A percentile compares a stretch with the other conserved stretches of the same genome.
These are phyloP conservation scores for Salix purpurea DNA, from an alignment of 345 rosid species.

Conservation along the genomic window DNA sequence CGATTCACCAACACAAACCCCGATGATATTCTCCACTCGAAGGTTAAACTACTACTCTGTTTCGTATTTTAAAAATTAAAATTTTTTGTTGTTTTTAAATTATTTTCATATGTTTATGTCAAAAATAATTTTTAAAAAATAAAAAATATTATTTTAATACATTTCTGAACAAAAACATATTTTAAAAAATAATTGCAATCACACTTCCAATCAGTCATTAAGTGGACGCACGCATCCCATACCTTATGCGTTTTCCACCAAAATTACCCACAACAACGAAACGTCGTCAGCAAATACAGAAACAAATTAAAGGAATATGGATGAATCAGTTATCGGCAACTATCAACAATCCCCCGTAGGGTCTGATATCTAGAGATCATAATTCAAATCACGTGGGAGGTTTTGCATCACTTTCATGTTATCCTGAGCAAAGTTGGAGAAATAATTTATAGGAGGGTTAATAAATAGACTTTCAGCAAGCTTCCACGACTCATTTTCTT, in stretches of 20 bases:
- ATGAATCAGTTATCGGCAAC: background rate
- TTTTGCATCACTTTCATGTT: background rate
- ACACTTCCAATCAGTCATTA: too few species aligned
- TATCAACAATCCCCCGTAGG: background rate
- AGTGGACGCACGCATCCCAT: background rate
- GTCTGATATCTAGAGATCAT: background rate
- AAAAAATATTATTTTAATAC: too few species aligned
- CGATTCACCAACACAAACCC: background rate
- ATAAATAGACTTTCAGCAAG: background rate
- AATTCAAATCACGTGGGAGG: background rate
- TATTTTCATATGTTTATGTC: too few species aligned
- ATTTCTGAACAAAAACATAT: too few species aligned
- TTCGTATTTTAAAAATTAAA: too few species aligned
- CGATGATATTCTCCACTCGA: background rate
- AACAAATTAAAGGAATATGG: background rate
- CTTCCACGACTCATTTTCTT: background rate
- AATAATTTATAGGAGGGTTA: background rate
- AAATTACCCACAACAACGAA: background rate
- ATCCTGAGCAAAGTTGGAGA: background rate
- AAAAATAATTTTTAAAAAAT: too few species aligned
- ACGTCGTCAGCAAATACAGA: background rate
- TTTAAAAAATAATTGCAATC: fast-evolving
- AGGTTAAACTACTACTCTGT: too few species aligned
- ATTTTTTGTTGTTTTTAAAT: too few species aligned
- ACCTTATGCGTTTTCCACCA: background rate